Evolutionary conservation across 768 basidiomycete genomes (phyloP).

Genomic region (Hygrophorus pudorinus): DNA sequence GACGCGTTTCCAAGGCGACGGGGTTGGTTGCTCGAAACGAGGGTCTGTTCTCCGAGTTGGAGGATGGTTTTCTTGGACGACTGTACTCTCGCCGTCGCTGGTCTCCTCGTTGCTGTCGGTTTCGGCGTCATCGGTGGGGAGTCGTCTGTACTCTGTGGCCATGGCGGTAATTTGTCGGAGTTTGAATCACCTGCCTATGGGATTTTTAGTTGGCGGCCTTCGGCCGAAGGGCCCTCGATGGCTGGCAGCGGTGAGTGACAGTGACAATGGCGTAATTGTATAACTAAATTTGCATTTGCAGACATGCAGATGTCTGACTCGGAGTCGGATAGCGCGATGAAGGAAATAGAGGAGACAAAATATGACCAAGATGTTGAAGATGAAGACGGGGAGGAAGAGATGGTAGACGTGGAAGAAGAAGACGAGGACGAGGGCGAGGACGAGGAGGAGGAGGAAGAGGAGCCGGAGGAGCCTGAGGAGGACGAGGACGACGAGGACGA

Average conservation of each 20-base stretch:
- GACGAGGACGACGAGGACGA: constrained; percentile 24
- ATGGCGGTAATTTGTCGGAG: background rate
- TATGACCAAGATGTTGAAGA: constrained; percentile 22
- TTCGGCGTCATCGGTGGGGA: too few relatives aligned
- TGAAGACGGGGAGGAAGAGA: constrained; percentile 29
- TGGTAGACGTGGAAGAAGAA: constrained; percentile 27
- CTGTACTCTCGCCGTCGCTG: background rate
- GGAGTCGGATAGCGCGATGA: constrained; percentile 4
- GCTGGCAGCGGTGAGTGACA: background rate
- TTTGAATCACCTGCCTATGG: background rate
- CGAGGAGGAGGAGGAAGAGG: constrained; percentile 17
- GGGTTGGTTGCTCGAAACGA: constrained; percentile 29
- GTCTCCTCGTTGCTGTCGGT: background rate
- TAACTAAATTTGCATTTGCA: constrained; percentile 15
- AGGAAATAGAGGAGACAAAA: constrained; percentile 15
- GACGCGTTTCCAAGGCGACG: constrained; percentile 36
- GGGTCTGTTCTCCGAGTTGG: constrained; percentile 12
- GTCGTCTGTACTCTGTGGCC: too few relatives aligned
- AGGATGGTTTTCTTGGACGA: background rate
- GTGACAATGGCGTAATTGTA: background rate
- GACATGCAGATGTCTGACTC: constrained; percentile 21
- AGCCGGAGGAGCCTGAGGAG: constrained; percentile 26
- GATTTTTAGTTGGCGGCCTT: too few relatives aligned
- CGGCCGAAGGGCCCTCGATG: too few relatives aligned
- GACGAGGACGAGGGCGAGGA: constrained; percentile 20